Conservation (phyloP, 2,329 filamentous ascomycete genomes). For the Colletotrichum orchidophilum region DNA sequence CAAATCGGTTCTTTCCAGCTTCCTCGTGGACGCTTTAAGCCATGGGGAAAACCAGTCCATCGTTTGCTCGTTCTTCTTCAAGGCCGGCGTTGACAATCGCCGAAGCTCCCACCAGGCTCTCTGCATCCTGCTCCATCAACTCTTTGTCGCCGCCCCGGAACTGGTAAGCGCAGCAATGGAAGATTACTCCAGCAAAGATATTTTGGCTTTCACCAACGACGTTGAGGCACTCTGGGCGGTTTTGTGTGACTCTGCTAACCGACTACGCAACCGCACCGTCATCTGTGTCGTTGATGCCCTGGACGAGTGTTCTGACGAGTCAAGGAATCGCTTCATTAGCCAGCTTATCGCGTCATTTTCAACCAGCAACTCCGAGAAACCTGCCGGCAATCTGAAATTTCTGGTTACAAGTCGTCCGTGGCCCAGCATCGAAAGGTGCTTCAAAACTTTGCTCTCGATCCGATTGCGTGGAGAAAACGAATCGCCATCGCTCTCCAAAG, state of each 20-base stretch:
- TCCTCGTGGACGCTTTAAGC: slow-evolving; percentile 1
- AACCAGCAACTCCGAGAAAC: background rate
- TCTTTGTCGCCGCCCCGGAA: background rate
- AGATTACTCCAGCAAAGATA: background rate
- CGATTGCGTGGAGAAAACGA: slow-evolving; percentile 24
- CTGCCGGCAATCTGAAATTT: background rate
- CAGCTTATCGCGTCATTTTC: background rate
- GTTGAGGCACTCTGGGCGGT: background rate
- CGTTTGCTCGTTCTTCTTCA: slow-evolving; percentile 32
- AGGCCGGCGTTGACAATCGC: slow-evolving; percentile 2
- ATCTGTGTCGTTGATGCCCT: slow-evolving; percentile 23
- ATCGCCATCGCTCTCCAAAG: background rate
- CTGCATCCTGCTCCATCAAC: slow-evolving; percentile 4
- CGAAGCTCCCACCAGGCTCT: background rate
- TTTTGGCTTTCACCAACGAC: background rate
- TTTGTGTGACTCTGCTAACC: background rate
- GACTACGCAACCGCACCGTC: background rate
- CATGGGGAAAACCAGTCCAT: background rate
- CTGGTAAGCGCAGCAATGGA: background rate
- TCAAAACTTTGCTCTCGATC: background rate
- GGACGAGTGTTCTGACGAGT: slow-evolving; percentile 13
- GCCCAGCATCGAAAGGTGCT: background rate
- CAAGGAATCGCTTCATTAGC: background rate
- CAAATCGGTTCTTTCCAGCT: slow-evolving; percentile 13
- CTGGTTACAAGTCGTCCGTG: slow-evolving; percentile 24